A percentile compares a stretch with the other conserved stretches of the same genome.
These are phyloP conservation scores for Podospora bellae-mahoneyi DNA, from an alignment of 495 filamentous ascomycete species.

Conservation along the genomic window DNA sequence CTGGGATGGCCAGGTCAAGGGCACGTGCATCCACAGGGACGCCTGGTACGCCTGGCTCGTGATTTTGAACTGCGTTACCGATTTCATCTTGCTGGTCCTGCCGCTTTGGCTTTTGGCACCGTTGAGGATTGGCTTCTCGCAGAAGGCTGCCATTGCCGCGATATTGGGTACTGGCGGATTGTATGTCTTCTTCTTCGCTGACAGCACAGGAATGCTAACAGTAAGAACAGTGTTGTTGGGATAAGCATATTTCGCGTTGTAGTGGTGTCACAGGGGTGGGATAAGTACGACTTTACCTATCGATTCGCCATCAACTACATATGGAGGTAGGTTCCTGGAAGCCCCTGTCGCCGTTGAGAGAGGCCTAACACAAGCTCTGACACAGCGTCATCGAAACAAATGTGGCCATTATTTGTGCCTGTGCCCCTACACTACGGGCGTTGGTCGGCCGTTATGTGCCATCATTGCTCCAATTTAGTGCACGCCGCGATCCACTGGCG, in stretches of 20 bases:
- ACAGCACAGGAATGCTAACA: constrained; percentile 1
- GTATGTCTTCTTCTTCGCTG: constrained; percentile 9
- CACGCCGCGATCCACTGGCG: not conserved
- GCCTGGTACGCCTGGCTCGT: constrained; percentile 15
- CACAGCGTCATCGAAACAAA: constrained; percentile 23
- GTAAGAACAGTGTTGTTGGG: constrained; percentile 17
- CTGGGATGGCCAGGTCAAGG: constrained; percentile 11
- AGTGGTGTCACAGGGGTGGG: not conserved
- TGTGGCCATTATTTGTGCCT: constrained; percentile 28
- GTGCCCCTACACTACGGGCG: constrained; percentile 24
- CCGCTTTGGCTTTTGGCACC: constrained; percentile 22
- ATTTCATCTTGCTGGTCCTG: constrained; percentile 18
- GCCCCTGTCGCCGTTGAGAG: not conserved
- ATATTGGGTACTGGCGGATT: constrained; percentile 28
- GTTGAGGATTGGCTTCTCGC: constrained; percentile 8
- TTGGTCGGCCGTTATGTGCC: constrained; percentile 18
- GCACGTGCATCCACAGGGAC: constrained; percentile 13
- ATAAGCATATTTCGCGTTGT: constrained; percentile 24
- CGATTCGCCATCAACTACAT: constrained; percentile 21
- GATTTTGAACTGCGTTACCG: constrained; percentile 19
- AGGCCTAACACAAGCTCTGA: not conserved
- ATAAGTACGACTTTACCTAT: constrained; percentile 14
- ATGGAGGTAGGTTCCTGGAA: constrained; percentile 20
- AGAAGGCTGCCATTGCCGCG: constrained; percentile 21
- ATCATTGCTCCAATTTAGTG: constrained; percentile 5